Conservation (phyloP, 2,329 filamentous ascomycete genomes). For the Ilyonectria sp. region DNA sequence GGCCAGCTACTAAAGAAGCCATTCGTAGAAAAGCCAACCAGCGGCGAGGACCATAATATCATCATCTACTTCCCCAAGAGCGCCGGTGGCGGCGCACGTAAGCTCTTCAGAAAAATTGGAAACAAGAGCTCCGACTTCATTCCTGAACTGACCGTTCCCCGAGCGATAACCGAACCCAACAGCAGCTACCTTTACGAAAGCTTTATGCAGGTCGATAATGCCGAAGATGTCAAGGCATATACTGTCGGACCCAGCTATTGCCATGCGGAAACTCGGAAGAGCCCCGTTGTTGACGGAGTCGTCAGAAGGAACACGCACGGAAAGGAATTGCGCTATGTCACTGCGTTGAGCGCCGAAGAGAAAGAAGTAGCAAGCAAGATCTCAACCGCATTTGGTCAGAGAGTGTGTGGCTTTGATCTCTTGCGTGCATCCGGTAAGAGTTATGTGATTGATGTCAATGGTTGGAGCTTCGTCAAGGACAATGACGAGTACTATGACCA, state of each 20-base stretch:
- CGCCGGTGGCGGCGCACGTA: constrained; percentile 88
- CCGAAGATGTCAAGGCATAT: constrained; percentile 98
- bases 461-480: constrained; percentile 99
- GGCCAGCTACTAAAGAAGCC: constrained; percentile 87
- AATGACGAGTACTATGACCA: constrained; percentile 99
- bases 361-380: constrained; percentile 91
- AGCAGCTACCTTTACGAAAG: constrained; percentile 97
- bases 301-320: constrained; percentile 97
- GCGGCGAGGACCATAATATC: constrained; percentile 98
- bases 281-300: constrained; percentile 95
- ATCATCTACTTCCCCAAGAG: constrained; percentile 96
- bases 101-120: constrained; percentile 96
- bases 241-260: constrained; percentile 95
- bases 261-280: constrained; percentile 97
- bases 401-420: constrained; percentile 96
- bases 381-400: constrained; percentile 90
- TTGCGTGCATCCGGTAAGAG: constrained; percentile 90
- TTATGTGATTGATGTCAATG: constrained; percentile 98
- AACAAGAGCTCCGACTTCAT: constrained; percentile 99
- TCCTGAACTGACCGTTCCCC: constrained; percentile 80
- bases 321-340: constrained; percentile 97
- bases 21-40: constrained; percentile 99
- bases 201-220: constrained; percentile 96
- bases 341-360: constrained; percentile 84
- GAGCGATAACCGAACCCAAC: constrained; percentile 84